These are phyloP conservation scores for Saturnispora ahearnii DNA, from an alignment of 805 yeast genomes.

Conservation along the genomic window DNA sequence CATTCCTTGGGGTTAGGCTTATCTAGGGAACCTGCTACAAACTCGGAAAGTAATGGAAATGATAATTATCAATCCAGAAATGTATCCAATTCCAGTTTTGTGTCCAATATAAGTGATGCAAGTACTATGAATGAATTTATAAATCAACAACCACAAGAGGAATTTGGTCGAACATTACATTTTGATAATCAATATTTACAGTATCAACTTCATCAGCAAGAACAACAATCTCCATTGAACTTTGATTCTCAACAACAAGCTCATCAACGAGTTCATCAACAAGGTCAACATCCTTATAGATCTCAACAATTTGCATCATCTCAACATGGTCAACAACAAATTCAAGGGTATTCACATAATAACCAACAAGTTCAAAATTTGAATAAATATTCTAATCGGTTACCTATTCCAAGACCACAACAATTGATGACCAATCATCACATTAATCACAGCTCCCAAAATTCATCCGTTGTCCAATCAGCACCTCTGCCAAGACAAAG, in stretches of 20 bases:
- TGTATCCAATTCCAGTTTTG: neutral
- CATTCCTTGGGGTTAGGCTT: neutral
- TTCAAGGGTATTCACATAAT: neutral
- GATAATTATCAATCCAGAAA: neutral
- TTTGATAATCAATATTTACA: slow-evolving; percentile 10
- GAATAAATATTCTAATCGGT: neutral
- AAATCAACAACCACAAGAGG: slow-evolving; percentile 10
- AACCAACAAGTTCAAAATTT: neutral
- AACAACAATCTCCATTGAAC: slow-evolving; percentile 6
- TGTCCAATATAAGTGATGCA: neutral
- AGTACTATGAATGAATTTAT: neutral
- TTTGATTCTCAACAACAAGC: slow-evolving; percentile 1
- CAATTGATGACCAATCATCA: neutral
- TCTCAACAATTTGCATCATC: neutral
- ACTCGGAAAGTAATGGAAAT: neutral
- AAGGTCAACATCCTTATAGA: neutral
- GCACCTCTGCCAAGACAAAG: neutral
- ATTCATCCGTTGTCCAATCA: neutral
- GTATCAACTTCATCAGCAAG: too few relatives aligned
- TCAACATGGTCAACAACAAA: neutral
- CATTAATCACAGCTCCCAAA: neutral
- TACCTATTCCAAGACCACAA: neutral
- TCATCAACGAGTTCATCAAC: neutral
- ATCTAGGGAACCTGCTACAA: neutral
- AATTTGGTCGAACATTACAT: neutral